A percentile compares a stretch with the other conserved stretches of the same genome.
Conservation (phyloP, 202 grass and related monocot species). For the Digitaria exilis region DNA sequence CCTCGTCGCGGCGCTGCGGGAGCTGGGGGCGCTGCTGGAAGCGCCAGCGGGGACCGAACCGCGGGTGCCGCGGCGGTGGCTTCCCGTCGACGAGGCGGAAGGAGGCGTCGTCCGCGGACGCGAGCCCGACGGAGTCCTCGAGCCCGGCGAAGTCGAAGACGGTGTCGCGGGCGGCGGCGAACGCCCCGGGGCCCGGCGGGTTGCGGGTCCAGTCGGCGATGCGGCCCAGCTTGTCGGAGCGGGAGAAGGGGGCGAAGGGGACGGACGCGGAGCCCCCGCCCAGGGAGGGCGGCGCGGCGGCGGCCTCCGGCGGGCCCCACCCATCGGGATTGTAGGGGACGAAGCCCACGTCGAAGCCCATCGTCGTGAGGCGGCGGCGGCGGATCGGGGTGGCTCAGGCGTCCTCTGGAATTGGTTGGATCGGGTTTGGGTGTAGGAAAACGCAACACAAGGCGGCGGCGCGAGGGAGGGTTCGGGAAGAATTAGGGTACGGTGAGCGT, state of each 20-base stretch:
- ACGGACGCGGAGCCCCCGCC: conserved; percentile 60
- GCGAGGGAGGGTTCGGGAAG: neutral
- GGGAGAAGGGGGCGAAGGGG: conserved; percentile 96
- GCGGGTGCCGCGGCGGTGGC: conserved; percentile 75
- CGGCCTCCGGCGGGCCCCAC: conserved; percentile 82
- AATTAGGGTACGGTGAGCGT: neutral
- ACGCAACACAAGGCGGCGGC: neutral
- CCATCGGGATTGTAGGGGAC: conserved; percentile 92
- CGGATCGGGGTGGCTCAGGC: neutral
- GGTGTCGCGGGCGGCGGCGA: conserved; percentile 61
- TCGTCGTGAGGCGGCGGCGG: conserved; percentile 32
- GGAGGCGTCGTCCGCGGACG: conserved; percentile 66
- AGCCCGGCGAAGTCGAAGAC: conserved; percentile 79
- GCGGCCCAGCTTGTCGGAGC: conserved; percentile 91
- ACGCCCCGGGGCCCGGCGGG: conserved; percentile 23
- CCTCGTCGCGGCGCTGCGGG: conserved; percentile 92
- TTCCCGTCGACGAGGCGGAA: conserved; percentile 91
- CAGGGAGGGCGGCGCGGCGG: conserved; percentile 43
- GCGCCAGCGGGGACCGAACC: conserved; percentile 89
- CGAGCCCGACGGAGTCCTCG: conserved; percentile 60
- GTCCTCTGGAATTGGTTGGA: neutral
- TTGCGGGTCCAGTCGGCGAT: conserved; percentile 98
- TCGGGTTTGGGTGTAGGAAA: neutral
- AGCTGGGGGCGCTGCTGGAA: conserved; percentile 87
- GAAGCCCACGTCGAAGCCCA: conserved; percentile 80